Evolutionary conservation across 192 early-diverging fungal species (phyloP).

Genomic region (Rhizophagus clarus): DNA sequence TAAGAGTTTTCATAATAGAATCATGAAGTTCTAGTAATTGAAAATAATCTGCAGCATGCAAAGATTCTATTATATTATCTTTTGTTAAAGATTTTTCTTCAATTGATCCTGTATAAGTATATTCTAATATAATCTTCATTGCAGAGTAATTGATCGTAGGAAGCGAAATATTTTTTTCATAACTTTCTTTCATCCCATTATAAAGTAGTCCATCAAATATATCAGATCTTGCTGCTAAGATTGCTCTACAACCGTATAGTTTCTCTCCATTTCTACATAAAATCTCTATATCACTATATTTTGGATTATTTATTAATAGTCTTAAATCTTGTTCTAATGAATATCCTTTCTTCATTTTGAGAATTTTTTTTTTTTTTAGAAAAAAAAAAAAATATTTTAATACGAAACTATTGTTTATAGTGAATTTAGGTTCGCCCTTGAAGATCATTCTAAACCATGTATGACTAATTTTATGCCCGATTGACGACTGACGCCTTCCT

Average conservation of each 20-base stretch:
- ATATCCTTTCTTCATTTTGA: not conserved
- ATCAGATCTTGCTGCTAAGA: conserved; percentile 4
- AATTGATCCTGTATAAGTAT: not conserved
- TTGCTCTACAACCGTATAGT: not conserved
- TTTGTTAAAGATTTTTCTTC: not conserved
- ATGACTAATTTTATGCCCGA: no score
- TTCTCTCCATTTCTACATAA: not conserved
- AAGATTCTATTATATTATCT: not conserved
- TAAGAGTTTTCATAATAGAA: not conserved
- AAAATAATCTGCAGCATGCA: conserved; percentile 6
- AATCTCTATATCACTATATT: not conserved
- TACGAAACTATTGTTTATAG: no score
- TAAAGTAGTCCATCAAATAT: conserved; percentile 19
- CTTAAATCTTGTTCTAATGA: not conserved
- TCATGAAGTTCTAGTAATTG: conserved; percentile 2
- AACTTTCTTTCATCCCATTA: conserved; percentile 20
- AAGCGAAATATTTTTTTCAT: not conserved
- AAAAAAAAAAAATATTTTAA: no score
- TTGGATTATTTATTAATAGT: conserved; percentile 1
- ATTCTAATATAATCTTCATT: not conserved
- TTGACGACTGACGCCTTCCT: no score
- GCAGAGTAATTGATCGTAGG: not conserved
- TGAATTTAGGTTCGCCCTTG: no score
- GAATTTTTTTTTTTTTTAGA: no score
- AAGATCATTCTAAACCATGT: no score